A percentile compares a stretch with the other conserved stretches of the same genome.
phyloP scores from a whole-genome alignment of 352 stramenopile species.

The Pythium diclinum region DNA sequence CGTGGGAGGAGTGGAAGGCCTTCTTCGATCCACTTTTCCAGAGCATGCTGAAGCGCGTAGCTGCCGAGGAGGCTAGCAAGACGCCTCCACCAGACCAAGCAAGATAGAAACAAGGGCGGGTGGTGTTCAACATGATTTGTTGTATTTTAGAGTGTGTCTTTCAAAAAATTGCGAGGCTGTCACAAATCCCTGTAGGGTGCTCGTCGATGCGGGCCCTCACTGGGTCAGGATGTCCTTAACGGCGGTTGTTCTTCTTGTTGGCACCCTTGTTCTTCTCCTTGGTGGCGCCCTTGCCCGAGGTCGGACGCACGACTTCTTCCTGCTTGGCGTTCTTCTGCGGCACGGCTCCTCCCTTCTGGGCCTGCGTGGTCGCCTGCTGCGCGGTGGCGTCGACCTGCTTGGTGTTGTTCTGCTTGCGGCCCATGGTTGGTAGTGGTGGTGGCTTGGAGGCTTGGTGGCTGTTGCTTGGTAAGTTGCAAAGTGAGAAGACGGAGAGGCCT shows the following conservation, averaged over 20 bases:
- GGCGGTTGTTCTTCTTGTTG: slow-evolving; percentile 25
- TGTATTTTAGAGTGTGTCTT: too few species aligned
- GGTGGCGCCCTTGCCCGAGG: slow-evolving; percentile 19
- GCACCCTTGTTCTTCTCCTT: slow-evolving; percentile 26
- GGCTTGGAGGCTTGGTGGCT: background rate
- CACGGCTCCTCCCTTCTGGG: slow-evolving; percentile 16
- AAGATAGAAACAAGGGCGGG: too few species aligned
- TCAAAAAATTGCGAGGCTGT: too few species aligned
- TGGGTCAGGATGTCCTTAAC: background rate
- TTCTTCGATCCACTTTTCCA: too few species aligned
- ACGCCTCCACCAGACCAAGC: too few species aligned
- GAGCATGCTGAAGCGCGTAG: too few species aligned
- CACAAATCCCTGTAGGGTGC: too few species aligned
- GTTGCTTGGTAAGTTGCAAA: background rate
- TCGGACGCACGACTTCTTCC: slow-evolving; percentile 14
- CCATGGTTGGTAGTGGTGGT: slow-evolving; percentile 9
- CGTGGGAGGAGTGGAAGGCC: too few species aligned
- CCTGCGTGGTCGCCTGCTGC: slow-evolving; percentile 7
- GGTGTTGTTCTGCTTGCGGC: slow-evolving; percentile 23
- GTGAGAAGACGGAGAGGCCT: background rate
- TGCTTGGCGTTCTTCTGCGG: slow-evolving; percentile 24
- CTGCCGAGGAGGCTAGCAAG: too few species aligned
- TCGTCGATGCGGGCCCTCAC: too few species aligned
- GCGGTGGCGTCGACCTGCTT: slow-evolving; percentile 8
- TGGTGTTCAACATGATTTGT: too few species aligned